phyloP scores from a whole-genome alignment of 108 stramenopile species.

The Skeletonema marinoi region DNA sequence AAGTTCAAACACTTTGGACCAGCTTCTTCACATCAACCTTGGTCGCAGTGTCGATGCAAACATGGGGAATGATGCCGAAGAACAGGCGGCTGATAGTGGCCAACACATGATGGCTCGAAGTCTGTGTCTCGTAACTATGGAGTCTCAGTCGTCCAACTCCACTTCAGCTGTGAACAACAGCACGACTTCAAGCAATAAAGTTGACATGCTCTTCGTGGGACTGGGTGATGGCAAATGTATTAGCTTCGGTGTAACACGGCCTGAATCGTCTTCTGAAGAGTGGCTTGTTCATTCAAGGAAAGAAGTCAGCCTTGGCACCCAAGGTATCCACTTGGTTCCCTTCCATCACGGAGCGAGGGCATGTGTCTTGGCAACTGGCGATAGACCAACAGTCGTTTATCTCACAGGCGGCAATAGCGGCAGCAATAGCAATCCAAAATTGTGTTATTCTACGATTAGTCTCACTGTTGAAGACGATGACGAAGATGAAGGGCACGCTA shows the following conservation, averaged over 20 bases:
- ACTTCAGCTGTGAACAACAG: conserved; percentile 26
- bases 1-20: conserved; percentile 26
- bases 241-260: conserved; percentile 68
- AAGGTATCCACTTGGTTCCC: conserved; percentile 88
- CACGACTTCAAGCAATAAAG: conserved; percentile 28
- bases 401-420: conserved; percentile 71
- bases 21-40: conserved; percentile 54
- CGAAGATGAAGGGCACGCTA: conserved; percentile 54
- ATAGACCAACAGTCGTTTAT: conserved; percentile 97
- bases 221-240: conserved; percentile 94
- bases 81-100: conserved; percentile 13
- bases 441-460: conserved; percentile 94
- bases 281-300: conserved; percentile 74
- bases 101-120: conserved; percentile 87
- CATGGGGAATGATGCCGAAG: conserved; percentile 16
- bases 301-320: conserved; percentile 93
- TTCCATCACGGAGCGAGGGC: conserved; percentile 53
- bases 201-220: conserved; percentile 93
- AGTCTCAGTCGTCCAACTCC: conserved; percentile 42
- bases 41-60: conserved; percentile 36
- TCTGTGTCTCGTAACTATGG: conserved; percentile 76
- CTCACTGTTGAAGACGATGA: conserved; percentile 67
- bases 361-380: conserved; percentile 95
- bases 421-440: conserved; percentile 69
- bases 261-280: conserved; percentile 25